Base-by-base conservation (phyloP, 2,329 filamentous ascomycete genomes). In the Ophiostoma triangulosporum region DNA sequence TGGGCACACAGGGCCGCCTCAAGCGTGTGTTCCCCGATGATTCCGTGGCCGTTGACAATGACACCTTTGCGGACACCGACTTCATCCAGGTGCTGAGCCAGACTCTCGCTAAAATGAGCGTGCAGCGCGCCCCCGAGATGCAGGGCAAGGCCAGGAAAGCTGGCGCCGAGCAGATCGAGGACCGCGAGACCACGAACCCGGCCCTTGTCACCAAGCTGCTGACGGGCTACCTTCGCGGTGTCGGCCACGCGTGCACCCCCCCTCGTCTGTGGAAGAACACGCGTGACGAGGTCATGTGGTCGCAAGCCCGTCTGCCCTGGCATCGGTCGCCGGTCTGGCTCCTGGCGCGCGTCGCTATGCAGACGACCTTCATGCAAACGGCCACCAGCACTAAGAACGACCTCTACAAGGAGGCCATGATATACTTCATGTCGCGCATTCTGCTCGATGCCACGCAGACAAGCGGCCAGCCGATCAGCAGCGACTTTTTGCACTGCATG, bases 251-350 rank as follows among this genome's bases (percentile, higher is more conserved):
- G 61, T 0, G 53, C 57, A 4, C 14, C 61, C 0, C 59, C 0
- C 6, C 49, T 0, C 63, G 65, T 0, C 66, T 81, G n/a, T 64
- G 57, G 43, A 82, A 81, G 55, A 66, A 73, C 29, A 75, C 73
- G 0, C 71, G 75, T 2, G 76, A 81, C 36, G 77, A 81, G 14
- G 69, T 79, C 1, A 54, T 75, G 9, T 79, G 68, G 65, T 55
- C 59, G 2, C 48, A 55, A 1, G 48, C 50, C 11, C 4, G 3
- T 5, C 43, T 46, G 22, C 55, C 59, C 3, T 61, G 57, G 59
- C 52, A 53, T 4, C 49, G 59, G 20, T 60, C 55, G 7, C 54
- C 57, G 2, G 35, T 54, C 7, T 61, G 55, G 56, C 38, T 60
- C 2, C 53, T 60, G 15, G 9, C 55, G 3, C 51, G 59, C 0